Percentiles rank a stretch among this genome's conserved stretches.
Evolutionary conservation across 2,329 filamentous ascomycete species (phyloP).

Genomic region (Ophiocordyceps robertsii): DNA sequence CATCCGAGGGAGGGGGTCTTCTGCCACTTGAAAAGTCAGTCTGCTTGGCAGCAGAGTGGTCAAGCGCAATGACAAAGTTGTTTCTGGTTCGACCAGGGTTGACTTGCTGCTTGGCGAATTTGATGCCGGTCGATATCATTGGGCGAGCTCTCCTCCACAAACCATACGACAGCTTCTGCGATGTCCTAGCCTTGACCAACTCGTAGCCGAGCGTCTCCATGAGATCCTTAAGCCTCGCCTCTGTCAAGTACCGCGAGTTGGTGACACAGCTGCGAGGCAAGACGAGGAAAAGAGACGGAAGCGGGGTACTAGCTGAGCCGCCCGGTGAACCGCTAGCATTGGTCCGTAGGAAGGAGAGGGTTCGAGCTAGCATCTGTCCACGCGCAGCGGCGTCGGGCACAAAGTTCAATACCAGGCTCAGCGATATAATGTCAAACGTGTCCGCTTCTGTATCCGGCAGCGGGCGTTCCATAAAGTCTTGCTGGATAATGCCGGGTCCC

Average conservation of each 20-base stretch:
- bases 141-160: slow-evolving; percentile 51
- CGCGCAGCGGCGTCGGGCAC: slow-evolving; percentile 64
- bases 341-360: slow-evolving; percentile 51
- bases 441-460: slow-evolving; percentile 49
- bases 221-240: slow-evolving; percentile 53
- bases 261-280: slow-evolving; percentile 75
- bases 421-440: slow-evolving; percentile 76
- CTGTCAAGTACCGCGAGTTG: slow-evolving; percentile 83
- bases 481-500: slow-evolving; percentile 64
- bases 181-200: slow-evolving; percentile 53
- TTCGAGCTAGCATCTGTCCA: slow-evolving; percentile 76
- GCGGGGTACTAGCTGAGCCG: slow-evolving; percentile 17
- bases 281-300: slow-evolving; percentile 75
- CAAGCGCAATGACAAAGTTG: slow-evolving; percentile 75
- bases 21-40: not conserved
- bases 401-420: slow-evolving; percentile 90
- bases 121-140: slow-evolving; percentile 4
- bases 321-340: slow-evolving; percentile 4
- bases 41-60: not conserved
- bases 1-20: too few relatives aligned
- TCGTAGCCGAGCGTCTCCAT: slow-evolving; percentile 67
- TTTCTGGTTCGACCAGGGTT: slow-evolving; percentile 67
- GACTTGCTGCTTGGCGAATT: slow-evolving; percentile 54
- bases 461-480: slow-evolving; percentile 88
- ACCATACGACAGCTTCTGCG: slow-evolving; percentile 76